Base-by-base conservation (phyloP, 768 basidiomycete genomes). In the Hericium rajendrae region DNA sequence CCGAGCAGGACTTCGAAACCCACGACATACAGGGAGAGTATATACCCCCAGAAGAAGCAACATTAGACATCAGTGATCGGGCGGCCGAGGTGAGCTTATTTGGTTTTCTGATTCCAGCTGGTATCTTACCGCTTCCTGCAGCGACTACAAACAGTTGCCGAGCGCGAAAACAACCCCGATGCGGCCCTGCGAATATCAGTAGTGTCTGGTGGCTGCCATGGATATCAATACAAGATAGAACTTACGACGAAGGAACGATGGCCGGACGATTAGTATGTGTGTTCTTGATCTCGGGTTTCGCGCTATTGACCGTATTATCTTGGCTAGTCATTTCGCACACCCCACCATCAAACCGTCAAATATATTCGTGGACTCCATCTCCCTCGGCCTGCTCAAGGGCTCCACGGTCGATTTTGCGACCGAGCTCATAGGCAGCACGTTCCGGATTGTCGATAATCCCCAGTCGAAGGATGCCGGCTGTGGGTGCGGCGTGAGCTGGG, bases 401-500 rank as follows among this genome's bases (percentile, higher is more conserved):
- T 84, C 92, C 0, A 91, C 88, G 0, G 76, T 97, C 46, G 93
- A 97, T 69, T 94, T 85, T 66, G 88, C 89, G 0, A 95, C 93
- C 0, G 95, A 97, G 71, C 81, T 97, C 39, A 98, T 98, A 64
- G 95, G 95, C 12, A 91, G 88, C 67, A 86, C 84, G 48, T 99
- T 99, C 70, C 76, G 87, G 11, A 71, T 97, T 2, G 67, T 79
- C 9, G 82, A 87, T 20, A 99, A 98, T 64, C 95, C 95, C 0
- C 90, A 91, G 69, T 88, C 94, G 0, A 86, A 91, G 62, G 91
- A 91, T 2, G 82, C 80, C 48, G 91, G 91, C 0, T 98, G 95
- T 61, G 94, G 95, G 1, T 99, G 95, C 65, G 95, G 95, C 15
- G 85, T 97, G 20, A 94, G 92, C 67, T 97, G 92, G 94, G 93